Evolutionary conservation across 345 rosid species (phyloP).

Genomic region (Citrus australasica): DNA sequence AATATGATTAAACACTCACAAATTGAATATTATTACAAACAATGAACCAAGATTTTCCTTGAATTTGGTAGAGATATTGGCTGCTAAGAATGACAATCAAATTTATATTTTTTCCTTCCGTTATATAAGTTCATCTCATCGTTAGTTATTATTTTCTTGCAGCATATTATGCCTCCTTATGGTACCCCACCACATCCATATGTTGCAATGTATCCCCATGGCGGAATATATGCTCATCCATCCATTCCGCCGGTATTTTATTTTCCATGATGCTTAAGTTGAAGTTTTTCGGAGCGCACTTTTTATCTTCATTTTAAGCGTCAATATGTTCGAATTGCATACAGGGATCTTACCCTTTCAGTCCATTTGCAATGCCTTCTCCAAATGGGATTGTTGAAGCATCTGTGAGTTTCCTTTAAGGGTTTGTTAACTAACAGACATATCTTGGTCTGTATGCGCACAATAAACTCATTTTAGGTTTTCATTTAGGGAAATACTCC

Average conservation of each 20-base stretch:
- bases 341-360: conserved; percentile 95
- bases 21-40: background rate
- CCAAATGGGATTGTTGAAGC: conserved; percentile 90
- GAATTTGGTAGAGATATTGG: background rate
- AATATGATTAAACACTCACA: background rate
- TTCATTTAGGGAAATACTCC: conserved; percentile 69
- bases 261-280: conserved; percentile 16
- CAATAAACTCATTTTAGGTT: conserved; percentile 15
- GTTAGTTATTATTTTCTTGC: conserved; percentile 20
- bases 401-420: conserved; percentile 47
- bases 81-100: background rate
- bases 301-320: conserved; percentile 2
- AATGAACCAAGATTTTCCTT: background rate
- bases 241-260: conserved; percentile 81
- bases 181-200: conserved; percentile 98
- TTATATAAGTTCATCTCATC: conserved; percentile 5
- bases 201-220: conserved; percentile 98
- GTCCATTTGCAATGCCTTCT: conserved; percentile 93
- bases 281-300: conserved; percentile 4
- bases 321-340: conserved; percentile 11
- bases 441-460: conserved; percentile 8
- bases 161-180: conserved; percentile 98
- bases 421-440: conserved; percentile 11
- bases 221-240: conserved; percentile 95
- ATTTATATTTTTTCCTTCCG: background rate